Base-by-base conservation (phyloP, 2,329 filamentous ascomycete genomes). In the Decorospora gaudefroyi region DNA sequence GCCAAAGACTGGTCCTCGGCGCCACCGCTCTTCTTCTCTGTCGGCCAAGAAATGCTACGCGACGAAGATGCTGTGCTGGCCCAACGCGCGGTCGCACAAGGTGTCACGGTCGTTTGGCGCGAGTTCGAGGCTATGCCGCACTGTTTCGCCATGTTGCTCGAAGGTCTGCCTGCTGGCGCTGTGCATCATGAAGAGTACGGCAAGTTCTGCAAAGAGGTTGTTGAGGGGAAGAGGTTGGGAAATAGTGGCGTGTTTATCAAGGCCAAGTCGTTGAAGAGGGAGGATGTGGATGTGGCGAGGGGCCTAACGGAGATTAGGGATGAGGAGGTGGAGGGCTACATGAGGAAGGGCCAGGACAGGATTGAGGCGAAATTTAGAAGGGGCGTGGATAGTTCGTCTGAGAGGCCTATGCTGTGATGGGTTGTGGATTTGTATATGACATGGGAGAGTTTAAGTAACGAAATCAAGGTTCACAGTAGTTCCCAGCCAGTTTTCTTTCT, bases 111-210 rank as follows among this genome's bases (percentile, higher is more conserved):
- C 0, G 75, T 81, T 3, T 86, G 84, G 59, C 82, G 88, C 64
- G 81, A 89, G 69, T 93, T 84, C 64, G 84, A 90, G 65, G 85
- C 82, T 3, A 92, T 92, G 88, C 87, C 88, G 40, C 88, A 91
- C 69, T 83, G 81, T 55, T 92, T 78, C 53, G 68, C 61, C 0
- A 69, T 76, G 69, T 46, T 78, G 42, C 46, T 77, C 3, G 72
- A 73, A n/a, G 43, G 53, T 1, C 41, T 68, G 2, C 34, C 51
- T 3, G 67, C 51, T 0, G 55, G 62, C 5, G 45, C 59, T 5
- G 49, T 68, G 39, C 72, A 71, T 59, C 55, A 73, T 13, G 59
- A 57, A 5, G 68, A 68, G 30, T 73, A 67, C 59, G 69, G 62
- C 0, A 49, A 51, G 35, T 71, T 70, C 35, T 67, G 64, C 22